Evolutionary conservation across 1,284 basidiomycete species (phyloP), one percentile per base, ranked within the genome.

Genomic region (Melampsora larici-populina): DNA sequence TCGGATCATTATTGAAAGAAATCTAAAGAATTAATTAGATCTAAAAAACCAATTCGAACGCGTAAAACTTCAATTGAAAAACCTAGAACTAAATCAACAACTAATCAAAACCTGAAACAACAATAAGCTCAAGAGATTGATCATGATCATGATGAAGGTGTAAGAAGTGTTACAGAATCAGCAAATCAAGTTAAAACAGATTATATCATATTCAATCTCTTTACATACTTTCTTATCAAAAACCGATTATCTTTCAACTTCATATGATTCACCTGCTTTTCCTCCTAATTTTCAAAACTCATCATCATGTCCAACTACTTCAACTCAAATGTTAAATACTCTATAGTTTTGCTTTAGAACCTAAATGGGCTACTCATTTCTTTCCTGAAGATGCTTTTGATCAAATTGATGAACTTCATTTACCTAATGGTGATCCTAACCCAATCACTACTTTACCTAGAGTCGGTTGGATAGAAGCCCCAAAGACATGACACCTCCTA

Each of bases 401-500:
- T 33, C 58, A 26, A 6, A 36, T 64, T 43, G 43, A 70, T 58
- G 46, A 64, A 17, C 33, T 31, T 21, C 17, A 17, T 18, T 26
- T 60, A 24, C 63, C 63, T 15, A 31, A 65, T 21, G 31, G 29
- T 65, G n/a, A 60, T 33, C 24, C 43, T 7, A 64, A 55, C 24
- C 68, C 75, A 5, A 55, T 70, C 46, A 13, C 62, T 48, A 63
- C 62, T 33, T 62, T 70, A 43, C 75, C 75, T 43, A 48, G 49
- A 18, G 46, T 78, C 33, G 24, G 15, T 33, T 78, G 26, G 68
- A 70, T 55, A 58, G 75, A 18, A 65, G 67, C 36, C 75, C 75
- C 0, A 68, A 78, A 66, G 75, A 78, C 29, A 78, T 78, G 75
- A 55, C 26, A 31, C 68, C 75, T 36, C 75, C 75, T 58, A 33